Percentiles rank a stretch among this genome's conserved stretches.
Evolutionary conservation across 371 early-diverging fungal species (phyloP).

Genomic region (Mucor velutinosus): DNA sequence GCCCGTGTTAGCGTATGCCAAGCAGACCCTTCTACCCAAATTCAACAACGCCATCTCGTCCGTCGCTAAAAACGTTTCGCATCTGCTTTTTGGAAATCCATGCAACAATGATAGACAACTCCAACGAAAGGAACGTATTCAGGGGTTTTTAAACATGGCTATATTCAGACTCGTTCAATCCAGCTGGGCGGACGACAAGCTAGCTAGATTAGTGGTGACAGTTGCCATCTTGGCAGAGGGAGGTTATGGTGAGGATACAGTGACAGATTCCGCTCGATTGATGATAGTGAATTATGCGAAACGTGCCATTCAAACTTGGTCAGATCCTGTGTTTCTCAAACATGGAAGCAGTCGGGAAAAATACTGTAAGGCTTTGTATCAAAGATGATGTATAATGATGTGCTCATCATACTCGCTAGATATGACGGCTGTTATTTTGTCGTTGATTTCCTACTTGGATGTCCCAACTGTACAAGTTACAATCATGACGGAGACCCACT

Average conservation of each 20-base stretch:
- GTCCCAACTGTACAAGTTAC: conserved; percentile 3
- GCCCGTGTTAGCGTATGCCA: conserved; percentile 5
- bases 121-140: neutral
- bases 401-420: conserved; percentile 17
- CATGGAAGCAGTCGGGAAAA: conserved; percentile 31
- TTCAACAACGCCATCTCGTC: neutral
- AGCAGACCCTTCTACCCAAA: neutral
- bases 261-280: neutral
- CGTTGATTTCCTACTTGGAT: conserved; percentile 27
- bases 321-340: conserved; percentile 41
- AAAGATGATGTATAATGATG: neutral
- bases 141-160: conserved; percentile 14
- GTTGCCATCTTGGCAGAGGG: conserved; percentile 9
- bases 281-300: neutral
- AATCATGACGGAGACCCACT: conserved; percentile 11
- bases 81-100: conserved; percentile 4
- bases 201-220: conserved; percentile 11
- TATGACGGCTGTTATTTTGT: conserved; percentile 26
- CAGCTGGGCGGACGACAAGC: conserved; percentile 17
- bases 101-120: neutral
- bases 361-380: conserved; percentile 23
- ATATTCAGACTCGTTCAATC: conserved; percentile 10
- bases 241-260: neutral
- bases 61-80: conserved; percentile 2
- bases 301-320: conserved; percentile 31